Evolutionary conservation across 2,329 filamentous ascomycete genomes (phyloP).

Genomic region (Sclerotinia subarctica): DNA sequence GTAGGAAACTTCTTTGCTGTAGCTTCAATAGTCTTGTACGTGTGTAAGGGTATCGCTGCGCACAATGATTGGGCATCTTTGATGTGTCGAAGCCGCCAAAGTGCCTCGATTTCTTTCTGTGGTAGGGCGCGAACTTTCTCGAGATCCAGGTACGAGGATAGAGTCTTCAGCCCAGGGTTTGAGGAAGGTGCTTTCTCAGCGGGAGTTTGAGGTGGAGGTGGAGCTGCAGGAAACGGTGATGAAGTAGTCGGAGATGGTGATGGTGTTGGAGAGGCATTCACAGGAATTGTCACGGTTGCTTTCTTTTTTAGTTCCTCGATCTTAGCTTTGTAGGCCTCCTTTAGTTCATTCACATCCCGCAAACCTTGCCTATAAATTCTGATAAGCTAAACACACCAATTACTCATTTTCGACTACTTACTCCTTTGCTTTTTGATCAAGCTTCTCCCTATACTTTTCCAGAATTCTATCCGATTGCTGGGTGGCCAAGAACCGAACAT

Average conservation of each 20-base stretch:
- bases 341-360: conserved; percentile 69
- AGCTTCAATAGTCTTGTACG: conserved; percentile 69
- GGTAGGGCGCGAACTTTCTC: conserved; percentile 72
- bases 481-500: conserved; percentile 84
- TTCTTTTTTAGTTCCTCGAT: conserved; percentile 69
- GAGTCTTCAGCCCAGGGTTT: conserved; percentile 48
- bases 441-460: conserved; percentile 85
- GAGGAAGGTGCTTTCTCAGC: conserved; percentile 37
- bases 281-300: conserved; percentile 52
- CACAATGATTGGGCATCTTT: conserved; percentile 71
- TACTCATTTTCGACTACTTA: conserved; percentile 34
- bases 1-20: conserved; percentile 74
- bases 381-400: background rate
- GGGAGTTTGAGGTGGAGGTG: conserved; percentile 39
- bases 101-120: conserved; percentile 74
- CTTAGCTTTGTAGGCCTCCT: conserved; percentile 79
- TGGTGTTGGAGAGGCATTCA: conserved; percentile 37
- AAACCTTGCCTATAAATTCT: conserved; percentile 51
- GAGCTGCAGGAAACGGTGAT: conserved; percentile 37
- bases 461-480: conserved; percentile 66
- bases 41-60: conserved; percentile 70
- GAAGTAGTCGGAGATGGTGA: conserved; percentile 35
- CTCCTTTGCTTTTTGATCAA: conserved; percentile 74
- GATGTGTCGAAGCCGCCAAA: conserved; percentile 89
- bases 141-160: conserved; percentile 72